Evolutionary conservation across 2,329 filamentous ascomycete genomes (phyloP).

Genomic region (Hypocrella siamensis): DNA sequence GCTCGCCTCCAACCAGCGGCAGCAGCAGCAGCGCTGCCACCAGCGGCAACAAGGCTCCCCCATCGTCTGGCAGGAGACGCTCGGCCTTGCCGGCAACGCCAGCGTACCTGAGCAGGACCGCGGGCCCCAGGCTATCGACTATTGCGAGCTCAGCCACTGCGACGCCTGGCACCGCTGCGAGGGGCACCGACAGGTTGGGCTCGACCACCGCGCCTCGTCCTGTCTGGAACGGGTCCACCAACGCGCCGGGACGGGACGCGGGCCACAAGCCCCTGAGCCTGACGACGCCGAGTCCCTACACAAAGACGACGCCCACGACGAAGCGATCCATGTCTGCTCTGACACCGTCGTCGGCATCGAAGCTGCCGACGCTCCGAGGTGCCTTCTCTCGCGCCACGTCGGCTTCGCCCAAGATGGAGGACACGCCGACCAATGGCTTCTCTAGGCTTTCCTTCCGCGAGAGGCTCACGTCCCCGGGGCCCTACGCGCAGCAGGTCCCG

Average conservation of each 20-base stretch:
- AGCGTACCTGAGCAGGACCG: conserved; percentile 24
- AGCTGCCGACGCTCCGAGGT: conserved; percentile 32
- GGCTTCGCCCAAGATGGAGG: conserved; percentile 29
- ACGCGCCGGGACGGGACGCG: conserved; percentile 45
- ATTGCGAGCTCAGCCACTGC: conserved; percentile 35
- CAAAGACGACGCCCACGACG: conserved; percentile 26
- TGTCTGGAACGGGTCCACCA: conserved; percentile 57
- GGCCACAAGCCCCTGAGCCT: conserved; percentile 47
- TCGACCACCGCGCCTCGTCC: conserved; percentile 41
- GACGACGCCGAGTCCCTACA: conserved; percentile 43
- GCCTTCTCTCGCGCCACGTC: conserved; percentile 29
- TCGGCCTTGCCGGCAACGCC: conserved; percentile 31
- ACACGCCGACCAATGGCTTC: conserved; percentile 25
- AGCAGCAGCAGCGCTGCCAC: conserved; percentile 20
- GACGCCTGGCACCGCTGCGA: conserved; percentile 21
- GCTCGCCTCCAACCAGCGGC: conserved; percentile 27
- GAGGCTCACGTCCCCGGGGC: conserved; percentile 31
- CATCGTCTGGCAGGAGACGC: conserved; percentile 28
- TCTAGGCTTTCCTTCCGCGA: conserved; percentile 39
- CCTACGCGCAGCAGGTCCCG: conserved; percentile 28
- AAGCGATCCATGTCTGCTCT: conserved; percentile 26
- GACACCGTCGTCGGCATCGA: conserved; percentile 26
- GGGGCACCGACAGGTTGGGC: conserved; percentile 25
- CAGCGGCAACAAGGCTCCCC: conserved; percentile 25
- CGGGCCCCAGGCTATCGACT: conserved; percentile 28